phyloP scores from a whole-genome alignment of 169 alveolate genomes.

The Amoebophrya sp. region DNA sequence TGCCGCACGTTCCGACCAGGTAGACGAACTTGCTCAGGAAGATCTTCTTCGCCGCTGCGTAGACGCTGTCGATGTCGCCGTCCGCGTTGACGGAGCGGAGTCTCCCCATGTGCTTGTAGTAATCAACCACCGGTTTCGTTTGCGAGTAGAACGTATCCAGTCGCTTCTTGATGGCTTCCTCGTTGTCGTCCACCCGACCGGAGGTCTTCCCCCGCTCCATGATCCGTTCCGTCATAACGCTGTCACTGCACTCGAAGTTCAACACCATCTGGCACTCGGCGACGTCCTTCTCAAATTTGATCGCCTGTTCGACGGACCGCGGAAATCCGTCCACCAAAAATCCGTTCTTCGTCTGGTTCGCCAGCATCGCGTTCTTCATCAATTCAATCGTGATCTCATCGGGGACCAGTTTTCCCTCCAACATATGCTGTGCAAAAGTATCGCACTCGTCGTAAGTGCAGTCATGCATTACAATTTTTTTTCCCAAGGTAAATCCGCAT shows the following conservation, averaged over 20 bases:
- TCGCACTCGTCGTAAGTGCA: no score
- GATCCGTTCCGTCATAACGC: slow-evolving; percentile 57
- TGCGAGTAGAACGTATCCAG: slow-evolving; percentile 52
- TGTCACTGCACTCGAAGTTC: slow-evolving; percentile 57
- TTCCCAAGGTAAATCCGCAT: no score
- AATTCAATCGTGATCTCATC: slow-evolving; percentile 52
- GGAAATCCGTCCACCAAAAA: slow-evolving; percentile 70
- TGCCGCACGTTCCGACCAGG: neutral
- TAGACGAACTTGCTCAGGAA: neutral
- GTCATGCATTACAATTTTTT: no score
- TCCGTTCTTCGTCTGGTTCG: slow-evolving; percentile 46
- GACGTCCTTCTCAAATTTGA: slow-evolving; percentile 54
- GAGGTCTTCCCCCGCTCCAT: slow-evolving; percentile 52
- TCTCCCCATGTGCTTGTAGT: slow-evolving; percentile 3
- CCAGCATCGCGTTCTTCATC: slow-evolving; percentile 46
- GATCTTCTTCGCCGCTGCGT: neutral
- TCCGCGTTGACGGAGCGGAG: slow-evolving; percentile 12
- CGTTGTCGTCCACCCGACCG: slow-evolving; percentile 63
- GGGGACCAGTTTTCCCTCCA: slow-evolving; percentile 58
- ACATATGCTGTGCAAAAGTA: no score
- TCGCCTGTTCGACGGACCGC: slow-evolving; percentile 59
- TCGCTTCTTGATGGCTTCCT: slow-evolving; percentile 55
- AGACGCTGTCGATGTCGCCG: slow-evolving; percentile 9
- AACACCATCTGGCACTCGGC: slow-evolving; percentile 53
- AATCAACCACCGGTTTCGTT: slow-evolving; percentile 52